Conservation (phyloP, 2,329 filamentous ascomycete species). For the Xylaria sp. region DNA sequence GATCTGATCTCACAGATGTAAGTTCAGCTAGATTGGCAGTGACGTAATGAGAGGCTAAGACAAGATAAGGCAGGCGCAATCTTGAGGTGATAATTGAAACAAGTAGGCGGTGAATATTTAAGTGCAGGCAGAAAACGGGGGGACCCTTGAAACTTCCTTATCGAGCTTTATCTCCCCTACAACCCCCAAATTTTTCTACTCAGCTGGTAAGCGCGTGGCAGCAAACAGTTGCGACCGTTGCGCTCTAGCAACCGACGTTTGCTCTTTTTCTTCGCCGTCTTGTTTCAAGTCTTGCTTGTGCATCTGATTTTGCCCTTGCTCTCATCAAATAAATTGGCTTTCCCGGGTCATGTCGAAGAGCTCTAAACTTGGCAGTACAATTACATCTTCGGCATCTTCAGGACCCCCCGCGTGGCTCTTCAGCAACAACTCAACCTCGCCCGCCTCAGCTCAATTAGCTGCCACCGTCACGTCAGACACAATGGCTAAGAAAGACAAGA, state of each 20-base stretch:
- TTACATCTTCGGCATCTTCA: conserved; percentile 37
- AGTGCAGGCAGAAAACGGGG: conserved; percentile 26
- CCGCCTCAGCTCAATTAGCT: conserved; percentile 20
- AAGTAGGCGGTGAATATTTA: conserved; percentile 23
- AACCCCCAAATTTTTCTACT: conserved; percentile 38
- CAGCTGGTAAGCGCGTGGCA: background rate
- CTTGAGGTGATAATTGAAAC: background rate
- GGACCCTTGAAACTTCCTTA: conserved; percentile 27
- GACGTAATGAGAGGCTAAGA: too few species aligned
- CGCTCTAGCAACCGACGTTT: conserved; percentile 11
- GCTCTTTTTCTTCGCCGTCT: background rate
- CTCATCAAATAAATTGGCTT: conserved; percentile 22
- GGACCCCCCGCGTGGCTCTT: conserved; percentile 50
- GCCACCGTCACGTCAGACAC: conserved; percentile 14
- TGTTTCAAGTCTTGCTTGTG: background rate
- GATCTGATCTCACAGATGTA: too few species aligned
- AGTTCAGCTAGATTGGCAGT: too few species aligned
- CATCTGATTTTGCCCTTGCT: background rate
- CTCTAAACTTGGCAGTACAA: conserved; percentile 27
- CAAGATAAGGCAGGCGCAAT: background rate
- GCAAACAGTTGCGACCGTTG: conserved; percentile 18
- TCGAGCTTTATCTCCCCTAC: conserved; percentile 31
- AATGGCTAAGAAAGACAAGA: conserved; percentile 47
- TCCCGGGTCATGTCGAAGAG: conserved; percentile 36
- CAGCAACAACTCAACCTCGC: conserved; percentile 47